Conservation (phyloP, 1,284 basidiomycete species). For the Cutaneotrichosporon cyanovorans region DNA sequence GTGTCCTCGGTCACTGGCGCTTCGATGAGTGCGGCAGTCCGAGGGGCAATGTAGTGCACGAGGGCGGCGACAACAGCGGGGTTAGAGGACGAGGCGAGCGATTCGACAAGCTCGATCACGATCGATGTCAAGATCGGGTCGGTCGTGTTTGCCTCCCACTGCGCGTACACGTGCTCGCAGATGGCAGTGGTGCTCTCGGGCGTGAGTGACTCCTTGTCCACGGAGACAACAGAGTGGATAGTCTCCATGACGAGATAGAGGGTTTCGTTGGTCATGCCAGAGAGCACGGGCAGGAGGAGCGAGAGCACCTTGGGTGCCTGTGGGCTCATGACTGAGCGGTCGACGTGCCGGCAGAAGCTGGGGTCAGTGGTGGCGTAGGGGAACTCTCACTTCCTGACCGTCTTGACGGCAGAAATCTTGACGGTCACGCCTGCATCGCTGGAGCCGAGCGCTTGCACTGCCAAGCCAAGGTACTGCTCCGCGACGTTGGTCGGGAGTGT, state of each 20-base stretch:
- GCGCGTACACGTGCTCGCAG: constrained; percentile 59
- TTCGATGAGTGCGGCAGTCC: constrained; percentile 61
- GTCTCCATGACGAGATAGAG: constrained; percentile 86
- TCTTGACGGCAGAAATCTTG: constrained; percentile 88
- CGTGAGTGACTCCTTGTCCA: constrained; percentile 65
- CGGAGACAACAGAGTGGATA: constrained; percentile 64
- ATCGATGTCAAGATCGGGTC: constrained; percentile 85
- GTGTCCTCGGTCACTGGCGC: constrained; percentile 53
- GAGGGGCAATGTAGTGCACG: constrained; percentile 64
- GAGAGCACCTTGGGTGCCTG: constrained; percentile 70
- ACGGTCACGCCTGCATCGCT: constrained; percentile 65
- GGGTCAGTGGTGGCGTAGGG: neutral
- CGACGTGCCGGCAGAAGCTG: constrained; percentile 50
- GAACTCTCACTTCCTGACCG: constrained; percentile 68
- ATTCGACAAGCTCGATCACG: constrained; percentile 70
- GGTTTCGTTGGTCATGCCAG: constrained; percentile 74
- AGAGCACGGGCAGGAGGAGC: constrained; percentile 74
- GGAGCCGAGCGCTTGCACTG: constrained; percentile 74
- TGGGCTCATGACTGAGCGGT: constrained; percentile 52
- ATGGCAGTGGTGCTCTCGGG: constrained; percentile 58
- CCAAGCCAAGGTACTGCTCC: constrained; percentile 76
- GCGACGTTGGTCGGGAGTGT: constrained; percentile 64
- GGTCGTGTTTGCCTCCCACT: constrained; percentile 77
- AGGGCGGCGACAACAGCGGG: constrained; percentile 46
- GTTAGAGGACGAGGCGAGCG: constrained; percentile 55